A percentile compares a stretch with the other conserved stretches of the same genome.
Evolutionary conservation across 78 protist genomes (phyloP).

Genomic region (Chrysochromulina tobinii): DNA sequence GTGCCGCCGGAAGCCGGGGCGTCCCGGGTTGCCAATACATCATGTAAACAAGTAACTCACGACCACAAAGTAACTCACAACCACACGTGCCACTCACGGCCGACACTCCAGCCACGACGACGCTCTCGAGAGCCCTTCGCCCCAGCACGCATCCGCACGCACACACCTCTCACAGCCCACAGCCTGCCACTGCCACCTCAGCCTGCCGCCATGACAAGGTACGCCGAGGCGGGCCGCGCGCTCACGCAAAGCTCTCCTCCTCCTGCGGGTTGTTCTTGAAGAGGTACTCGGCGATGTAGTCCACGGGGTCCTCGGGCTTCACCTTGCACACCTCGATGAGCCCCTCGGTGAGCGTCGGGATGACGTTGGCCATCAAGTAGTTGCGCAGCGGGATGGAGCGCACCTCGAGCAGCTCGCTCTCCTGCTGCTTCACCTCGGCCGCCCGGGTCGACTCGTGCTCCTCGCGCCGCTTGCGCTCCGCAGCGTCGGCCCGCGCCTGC

Average conservation of each 20-base stretch:
- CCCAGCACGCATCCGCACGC: too few relatives aligned
- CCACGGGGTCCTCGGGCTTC: constrained; percentile 80
- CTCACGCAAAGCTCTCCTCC: neutral
- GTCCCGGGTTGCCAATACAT: too few relatives aligned
- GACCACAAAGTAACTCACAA: too few relatives aligned
- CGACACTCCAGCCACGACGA: too few relatives aligned
- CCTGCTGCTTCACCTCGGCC: constrained; percentile 31
- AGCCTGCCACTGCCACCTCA: too few relatives aligned
- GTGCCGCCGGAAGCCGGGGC: too few relatives aligned
- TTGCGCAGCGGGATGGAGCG: constrained; percentile 45
- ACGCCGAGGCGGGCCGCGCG: too few relatives aligned
- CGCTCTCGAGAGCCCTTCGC: too few relatives aligned
- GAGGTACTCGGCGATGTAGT: constrained; percentile 72
- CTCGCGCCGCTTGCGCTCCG: neutral
- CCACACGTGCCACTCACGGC: too few relatives aligned
- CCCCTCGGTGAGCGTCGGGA: constrained; percentile 70
- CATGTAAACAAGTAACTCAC: too few relatives aligned
- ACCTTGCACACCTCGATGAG: constrained; percentile 55
- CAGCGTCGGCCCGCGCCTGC: neutral
- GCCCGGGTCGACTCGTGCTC: neutral
- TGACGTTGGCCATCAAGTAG: constrained; percentile 60
- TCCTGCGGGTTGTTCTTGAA: constrained; percentile 53
- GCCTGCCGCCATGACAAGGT: too few relatives aligned
- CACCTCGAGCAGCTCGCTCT: constrained; percentile 57
- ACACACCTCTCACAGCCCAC: too few relatives aligned